A percentile compares a stretch with the other conserved stretches of the same genome.
Conservation (phyloP, 768 basidiomycete genomes). For the Myochromella boudieri region DNA sequence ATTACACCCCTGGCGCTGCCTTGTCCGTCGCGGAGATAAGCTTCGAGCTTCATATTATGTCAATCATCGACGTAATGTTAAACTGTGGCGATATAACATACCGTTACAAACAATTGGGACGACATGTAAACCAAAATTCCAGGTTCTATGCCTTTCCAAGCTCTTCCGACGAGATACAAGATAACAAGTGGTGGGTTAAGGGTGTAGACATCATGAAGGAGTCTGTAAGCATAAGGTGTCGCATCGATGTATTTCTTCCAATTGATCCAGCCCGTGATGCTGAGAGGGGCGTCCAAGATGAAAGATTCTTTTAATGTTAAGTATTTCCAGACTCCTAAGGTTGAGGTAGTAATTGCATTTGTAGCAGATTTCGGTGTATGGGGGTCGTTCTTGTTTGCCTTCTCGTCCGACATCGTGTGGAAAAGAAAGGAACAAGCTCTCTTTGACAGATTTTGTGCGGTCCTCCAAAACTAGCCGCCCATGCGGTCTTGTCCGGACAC, state of each 20-base stretch:
- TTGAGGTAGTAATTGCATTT: background rate
- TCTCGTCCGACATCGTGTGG: background rate
- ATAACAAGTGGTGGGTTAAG: constrained; percentile 14
- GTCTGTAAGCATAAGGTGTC: constrained; percentile 6
- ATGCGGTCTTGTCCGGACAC: too few species aligned
- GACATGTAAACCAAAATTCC: constrained; percentile 15
- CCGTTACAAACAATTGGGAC: constrained; percentile 11
- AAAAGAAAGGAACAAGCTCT: background rate
- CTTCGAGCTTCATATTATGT: constrained; percentile 11
- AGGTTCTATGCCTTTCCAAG: constrained; percentile 16
- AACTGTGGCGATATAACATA: background rate
- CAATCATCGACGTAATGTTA: background rate
- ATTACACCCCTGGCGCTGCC: constrained; percentile 1
- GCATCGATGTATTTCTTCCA: constrained; percentile 13
- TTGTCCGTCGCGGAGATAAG: constrained; percentile 10
- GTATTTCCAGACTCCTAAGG: constrained; percentile 13
- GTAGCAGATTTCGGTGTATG: background rate
- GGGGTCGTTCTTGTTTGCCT: background rate
- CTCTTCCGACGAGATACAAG: constrained; percentile 8
- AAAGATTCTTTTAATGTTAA: constrained; percentile 11
- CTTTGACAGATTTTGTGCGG: background rate
- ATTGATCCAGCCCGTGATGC: constrained; percentile 1
- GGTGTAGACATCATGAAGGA: constrained; percentile 11
- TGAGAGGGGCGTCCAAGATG: too few species aligned
- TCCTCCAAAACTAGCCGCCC: background rate